phyloP scores from a whole-genome alignment of 2,329 filamentous ascomycete species.

The Coniochaeta prunicola region DNA sequence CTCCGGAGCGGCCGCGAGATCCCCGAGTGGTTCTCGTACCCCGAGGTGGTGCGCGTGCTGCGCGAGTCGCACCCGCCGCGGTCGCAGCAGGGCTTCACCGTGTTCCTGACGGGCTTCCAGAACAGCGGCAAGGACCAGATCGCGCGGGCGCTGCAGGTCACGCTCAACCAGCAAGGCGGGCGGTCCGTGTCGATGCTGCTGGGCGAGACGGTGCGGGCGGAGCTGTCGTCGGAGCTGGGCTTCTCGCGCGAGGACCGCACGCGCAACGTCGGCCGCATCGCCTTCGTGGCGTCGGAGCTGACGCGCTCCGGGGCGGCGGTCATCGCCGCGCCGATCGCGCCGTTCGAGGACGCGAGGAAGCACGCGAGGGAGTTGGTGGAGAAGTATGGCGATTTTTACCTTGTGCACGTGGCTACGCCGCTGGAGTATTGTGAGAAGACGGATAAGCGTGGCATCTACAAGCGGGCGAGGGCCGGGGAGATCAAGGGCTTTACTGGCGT shows the following conservation, averaged over 20 bases:
- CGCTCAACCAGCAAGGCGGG: slow-evolving; percentile 95
- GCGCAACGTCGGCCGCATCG: slow-evolving; percentile 92
- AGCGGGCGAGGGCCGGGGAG: slow-evolving; percentile 74
- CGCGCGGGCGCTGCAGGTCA: slow-evolving; percentile 90
- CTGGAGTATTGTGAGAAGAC: slow-evolving; percentile 93
- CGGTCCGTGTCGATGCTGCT: slow-evolving; percentile 90
- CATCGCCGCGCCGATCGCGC: slow-evolving; percentile 93
- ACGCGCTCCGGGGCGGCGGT: slow-evolving; percentile 90
- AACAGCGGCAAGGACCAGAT: slow-evolving; percentile 98
- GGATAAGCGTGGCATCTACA: slow-evolving; percentile 87
- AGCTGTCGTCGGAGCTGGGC: slow-evolving; percentile 90
- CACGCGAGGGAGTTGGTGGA: slow-evolving; percentile 79
- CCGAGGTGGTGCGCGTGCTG: slow-evolving; percentile 93
- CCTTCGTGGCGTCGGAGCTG: slow-evolving; percentile 91
- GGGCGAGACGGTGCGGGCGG: slow-evolving; percentile 88
- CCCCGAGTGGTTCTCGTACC: slow-evolving; percentile 99
- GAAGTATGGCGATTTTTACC: slow-evolving; percentile 86
- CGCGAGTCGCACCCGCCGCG: slow-evolving; percentile 93
- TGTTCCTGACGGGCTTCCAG: slow-evolving; percentile 95
- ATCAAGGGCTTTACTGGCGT: slow-evolving; percentile 98
- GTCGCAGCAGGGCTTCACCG: slow-evolving; percentile 88
- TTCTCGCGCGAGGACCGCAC: slow-evolving; percentile 91
- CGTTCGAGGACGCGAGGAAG: slow-evolving; percentile 72
- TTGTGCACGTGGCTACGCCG: slow-evolving; percentile 88
- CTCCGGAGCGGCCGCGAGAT: slow-evolving; percentile 90